These are phyloP conservation scores for Nannochloris sp. DNA, from an alignment of 139 green algal species.

Conservation along the genomic window DNA sequence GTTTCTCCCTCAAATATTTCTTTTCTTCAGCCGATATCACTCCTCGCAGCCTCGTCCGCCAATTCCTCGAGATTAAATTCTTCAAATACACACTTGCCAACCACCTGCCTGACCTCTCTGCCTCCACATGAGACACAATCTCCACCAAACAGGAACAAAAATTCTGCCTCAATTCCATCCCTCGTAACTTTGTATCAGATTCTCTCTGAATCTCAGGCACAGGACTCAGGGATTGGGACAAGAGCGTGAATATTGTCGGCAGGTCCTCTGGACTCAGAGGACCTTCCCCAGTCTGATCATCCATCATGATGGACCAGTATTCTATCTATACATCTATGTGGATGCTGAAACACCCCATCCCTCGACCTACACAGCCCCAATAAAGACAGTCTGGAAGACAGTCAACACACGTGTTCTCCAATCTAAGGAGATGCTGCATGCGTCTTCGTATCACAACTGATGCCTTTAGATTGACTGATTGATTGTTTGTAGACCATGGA, in stretches of 20 bases:
- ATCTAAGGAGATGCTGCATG: no score
- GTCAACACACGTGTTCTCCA: no score
- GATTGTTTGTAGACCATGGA: no score
- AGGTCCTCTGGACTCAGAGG: slow-evolving; percentile 27
- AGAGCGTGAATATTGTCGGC: slow-evolving; percentile 28
- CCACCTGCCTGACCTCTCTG: slow-evolving; percentile 69
- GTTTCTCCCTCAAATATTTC: slow-evolving; percentile 49
- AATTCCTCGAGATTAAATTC: slow-evolving; percentile 75
- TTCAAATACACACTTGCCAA: slow-evolving; percentile 84
- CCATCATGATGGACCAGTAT: not conserved
- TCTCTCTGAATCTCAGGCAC: slow-evolving; percentile 50
- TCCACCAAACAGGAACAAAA: slow-evolving; percentile 85
- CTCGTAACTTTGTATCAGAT: slow-evolving; percentile 51
- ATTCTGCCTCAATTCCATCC: slow-evolving; percentile 47
- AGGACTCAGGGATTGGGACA: slow-evolving; percentile 50
- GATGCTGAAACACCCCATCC: no score
- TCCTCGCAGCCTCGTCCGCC: slow-evolving; percentile 30
- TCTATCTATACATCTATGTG: no score
- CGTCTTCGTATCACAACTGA: no score
- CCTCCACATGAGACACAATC: slow-evolving; percentile 51
- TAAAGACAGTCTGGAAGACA: no score
- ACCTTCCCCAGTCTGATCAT: not conserved
- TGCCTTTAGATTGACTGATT: no score
- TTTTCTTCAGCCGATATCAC: slow-evolving; percentile 61
- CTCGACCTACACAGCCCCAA: no score